Conservation (phyloP, 305 asterid genomes). For the Fraxinus greggii region DNA sequence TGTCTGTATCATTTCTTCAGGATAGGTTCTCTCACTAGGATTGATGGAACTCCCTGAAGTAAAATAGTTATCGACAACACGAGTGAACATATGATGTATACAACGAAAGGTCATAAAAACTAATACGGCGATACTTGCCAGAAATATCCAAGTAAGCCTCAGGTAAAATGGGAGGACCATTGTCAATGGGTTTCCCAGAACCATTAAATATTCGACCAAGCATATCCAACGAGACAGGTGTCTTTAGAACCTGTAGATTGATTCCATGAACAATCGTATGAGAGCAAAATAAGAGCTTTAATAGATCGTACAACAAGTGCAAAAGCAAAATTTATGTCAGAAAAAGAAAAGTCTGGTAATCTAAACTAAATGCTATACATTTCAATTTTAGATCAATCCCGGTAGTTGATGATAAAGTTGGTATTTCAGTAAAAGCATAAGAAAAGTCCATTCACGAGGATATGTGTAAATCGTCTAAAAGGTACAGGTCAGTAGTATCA, state of each 20-base stretch:
- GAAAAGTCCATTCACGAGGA: not conserved
- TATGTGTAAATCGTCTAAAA: not conserved
- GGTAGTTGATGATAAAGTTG: not conserved
- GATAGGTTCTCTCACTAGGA: conserved; percentile 99
- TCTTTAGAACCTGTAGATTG: conserved; percentile 68
- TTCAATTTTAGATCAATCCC: not conserved
- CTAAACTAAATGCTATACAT: not conserved
- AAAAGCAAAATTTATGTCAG: not conserved
- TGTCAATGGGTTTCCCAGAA: conserved; percentile 96
- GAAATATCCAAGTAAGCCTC: conserved; percentile 98
- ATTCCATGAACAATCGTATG: not conserved
- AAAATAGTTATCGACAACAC: conserved; percentile 29
- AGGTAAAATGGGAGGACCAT: conserved; percentile 97
- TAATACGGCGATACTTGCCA: conserved; percentile 52
- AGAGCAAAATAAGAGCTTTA: not conserved
- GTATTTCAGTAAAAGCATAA: not conserved
- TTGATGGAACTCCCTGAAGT: conserved; percentile 92
- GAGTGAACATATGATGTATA: conserved; percentile 2
- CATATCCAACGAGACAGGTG: conserved; percentile 97
- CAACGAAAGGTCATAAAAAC: conserved; percentile 11
- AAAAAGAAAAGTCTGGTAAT: not conserved
- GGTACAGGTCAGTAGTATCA: not conserved
- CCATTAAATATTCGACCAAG: conserved; percentile 98
- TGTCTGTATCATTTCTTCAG: conserved; percentile 97
- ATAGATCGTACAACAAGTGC: not conserved